Percentiles rank a stretch among this genome's conserved stretches.
These are phyloP conservation scores for Lactarius trivialis DNA, from an alignment of 768 basidiomycete genomes.

Conservation along the genomic window DNA sequence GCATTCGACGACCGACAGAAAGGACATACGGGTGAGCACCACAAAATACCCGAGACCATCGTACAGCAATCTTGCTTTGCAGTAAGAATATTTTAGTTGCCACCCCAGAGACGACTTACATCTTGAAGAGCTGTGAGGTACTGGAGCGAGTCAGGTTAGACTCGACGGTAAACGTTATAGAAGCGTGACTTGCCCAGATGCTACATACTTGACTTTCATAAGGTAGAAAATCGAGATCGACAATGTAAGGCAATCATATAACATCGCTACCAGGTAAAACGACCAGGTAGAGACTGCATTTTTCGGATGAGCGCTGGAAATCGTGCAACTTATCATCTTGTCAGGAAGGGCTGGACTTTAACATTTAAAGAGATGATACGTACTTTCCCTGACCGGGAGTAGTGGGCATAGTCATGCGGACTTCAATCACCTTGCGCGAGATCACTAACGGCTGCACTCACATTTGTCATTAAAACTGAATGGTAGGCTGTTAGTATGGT, in stretches of 20 bases:
- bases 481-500: conserved; percentile 14
- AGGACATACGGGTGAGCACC: conserved; percentile 38
- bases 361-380: conserved; percentile 12
- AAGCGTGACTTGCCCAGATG: conserved; percentile 28
- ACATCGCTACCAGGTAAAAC: conserved; percentile 52
- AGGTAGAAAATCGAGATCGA: conserved; percentile 46
- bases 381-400: conserved; percentile 32
- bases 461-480: conserved; percentile 7
- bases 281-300: conserved; percentile 42
- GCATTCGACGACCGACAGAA: neutral
- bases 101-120: conserved; percentile 23
- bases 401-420: too few species aligned
- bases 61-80: conserved; percentile 49
- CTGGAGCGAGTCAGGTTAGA: conserved; percentile 11
- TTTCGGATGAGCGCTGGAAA: conserved; percentile 26
- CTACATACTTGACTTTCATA: conserved; percentile 38
- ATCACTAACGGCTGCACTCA: neutral
- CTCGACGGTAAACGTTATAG: neutral
- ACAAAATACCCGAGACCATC: conserved; percentile 62
- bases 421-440: neutral
- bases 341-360: neutral
- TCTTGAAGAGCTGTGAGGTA: conserved; percentile 25
- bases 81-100: neutral
- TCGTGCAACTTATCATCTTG: conserved; percentile 40
- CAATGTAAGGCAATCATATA: conserved; percentile 50